Evolutionary conservation across 345 rosid species (phyloP).

Genomic region (Cardiospermum halicacabum): DNA sequence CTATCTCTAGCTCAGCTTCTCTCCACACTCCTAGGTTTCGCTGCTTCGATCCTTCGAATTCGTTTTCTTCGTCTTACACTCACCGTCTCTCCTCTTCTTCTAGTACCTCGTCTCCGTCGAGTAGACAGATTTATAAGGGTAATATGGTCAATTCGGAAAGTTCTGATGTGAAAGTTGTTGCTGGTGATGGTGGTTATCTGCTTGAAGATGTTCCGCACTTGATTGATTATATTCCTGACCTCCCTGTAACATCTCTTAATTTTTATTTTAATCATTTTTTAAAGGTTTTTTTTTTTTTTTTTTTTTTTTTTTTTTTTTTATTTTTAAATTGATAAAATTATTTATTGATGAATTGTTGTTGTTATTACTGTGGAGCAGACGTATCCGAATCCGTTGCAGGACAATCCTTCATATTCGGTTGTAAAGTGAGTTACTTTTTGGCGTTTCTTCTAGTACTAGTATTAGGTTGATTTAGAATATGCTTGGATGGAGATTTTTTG

Average conservation of each 20-base stretch:
- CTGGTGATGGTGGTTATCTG: conserved; percentile 38
- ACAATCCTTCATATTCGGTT: conserved; percentile 83
- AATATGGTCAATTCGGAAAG: not conserved
- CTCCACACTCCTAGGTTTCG: conserved; percentile 23
- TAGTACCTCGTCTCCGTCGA: conserved; percentile 2
- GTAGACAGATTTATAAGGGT: not conserved
- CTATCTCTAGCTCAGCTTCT: conserved; percentile 38
- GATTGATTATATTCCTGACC: conserved; percentile 37
- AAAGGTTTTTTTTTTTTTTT: not conserved
- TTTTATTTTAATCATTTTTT: not conserved
- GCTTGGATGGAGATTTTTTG: not conserved
- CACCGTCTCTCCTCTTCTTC: conserved; percentile 11
- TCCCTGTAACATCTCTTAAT: conserved; percentile 26
- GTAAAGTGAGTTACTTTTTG: conserved; percentile 54
- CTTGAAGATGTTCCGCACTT: conserved; percentile 56
- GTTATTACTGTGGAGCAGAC: conserved; percentile 7
- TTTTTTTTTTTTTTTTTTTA: not conserved
- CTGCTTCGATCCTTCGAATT: conserved; percentile 38
- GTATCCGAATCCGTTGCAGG: conserved; percentile 65
- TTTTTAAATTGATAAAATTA: not conserved
- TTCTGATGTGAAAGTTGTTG: conserved; percentile 27
- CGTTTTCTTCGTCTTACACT: conserved; percentile 11
- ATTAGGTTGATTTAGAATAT: not conserved
- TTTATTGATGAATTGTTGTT: not conserved
- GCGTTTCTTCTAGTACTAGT: not conserved